Conservation (phyloP, 306 rosid genomes). For the Leucaena leucocephala region DNA sequence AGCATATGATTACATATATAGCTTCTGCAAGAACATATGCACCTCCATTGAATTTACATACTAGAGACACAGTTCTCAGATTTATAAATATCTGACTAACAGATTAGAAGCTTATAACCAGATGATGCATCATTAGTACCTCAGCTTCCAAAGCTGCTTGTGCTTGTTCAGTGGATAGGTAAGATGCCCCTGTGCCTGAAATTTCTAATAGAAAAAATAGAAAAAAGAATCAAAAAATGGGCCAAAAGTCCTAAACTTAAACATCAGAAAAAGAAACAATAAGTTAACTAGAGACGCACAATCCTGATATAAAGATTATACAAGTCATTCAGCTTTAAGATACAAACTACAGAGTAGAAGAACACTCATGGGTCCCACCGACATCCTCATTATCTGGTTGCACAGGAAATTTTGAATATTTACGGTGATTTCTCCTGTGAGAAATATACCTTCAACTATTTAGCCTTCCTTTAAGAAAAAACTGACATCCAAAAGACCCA, state of each 20-base stretch:
- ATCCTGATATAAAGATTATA: background rate
- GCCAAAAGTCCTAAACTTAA: conserved; percentile 22
- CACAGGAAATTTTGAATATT: background rate
- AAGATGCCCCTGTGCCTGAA: background rate
- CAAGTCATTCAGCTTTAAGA: conserved; percentile 8
- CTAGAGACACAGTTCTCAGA: background rate
- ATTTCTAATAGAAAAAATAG: background rate
- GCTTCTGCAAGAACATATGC: conserved; percentile 17
- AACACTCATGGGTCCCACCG: background rate
- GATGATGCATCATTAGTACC: background rate
- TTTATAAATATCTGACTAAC: background rate
- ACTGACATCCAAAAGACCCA: background rate
- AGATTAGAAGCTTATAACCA: background rate
- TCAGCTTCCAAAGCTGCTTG: background rate
- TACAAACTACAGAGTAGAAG: background rate
- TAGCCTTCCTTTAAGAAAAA: background rate
- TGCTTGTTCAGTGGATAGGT: background rate
- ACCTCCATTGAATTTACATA: conserved; percentile 4
- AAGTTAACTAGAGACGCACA: conserved; percentile 6
- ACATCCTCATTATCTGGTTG: conserved; percentile 7
- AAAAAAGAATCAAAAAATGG: background rate
- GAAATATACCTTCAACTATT: background rate
- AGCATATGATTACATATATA: conserved; percentile 2
- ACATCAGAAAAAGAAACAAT: conserved; percentile 19
- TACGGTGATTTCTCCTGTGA: background rate